A percentile compares a stretch with the other conserved stretches of the same genome.
These are phyloP conservation scores for Bimuria novae-zelandiae DNA, from an alignment of 2,329 filamentous ascomycete species.

Conservation along the genomic window DNA sequence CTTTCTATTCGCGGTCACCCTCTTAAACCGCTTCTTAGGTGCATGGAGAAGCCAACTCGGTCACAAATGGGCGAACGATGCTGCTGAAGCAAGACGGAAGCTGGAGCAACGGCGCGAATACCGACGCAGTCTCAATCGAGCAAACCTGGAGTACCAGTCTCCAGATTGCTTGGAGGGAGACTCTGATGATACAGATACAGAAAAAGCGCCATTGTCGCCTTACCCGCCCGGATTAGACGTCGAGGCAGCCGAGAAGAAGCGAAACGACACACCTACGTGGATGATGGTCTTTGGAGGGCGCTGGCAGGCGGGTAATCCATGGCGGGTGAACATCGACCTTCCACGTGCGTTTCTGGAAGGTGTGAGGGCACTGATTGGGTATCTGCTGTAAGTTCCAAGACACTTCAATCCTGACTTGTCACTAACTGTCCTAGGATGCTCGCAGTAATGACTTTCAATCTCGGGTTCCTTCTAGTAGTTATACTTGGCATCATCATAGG, in stretches of 20 bases:
- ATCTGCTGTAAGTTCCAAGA: neutral
- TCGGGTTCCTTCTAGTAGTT: neutral
- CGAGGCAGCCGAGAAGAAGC: neutral
- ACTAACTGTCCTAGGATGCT: slow-evolving; percentile 3
- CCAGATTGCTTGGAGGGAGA: neutral
- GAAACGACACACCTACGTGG: neutral
- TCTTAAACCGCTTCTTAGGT: slow-evolving; percentile 5
- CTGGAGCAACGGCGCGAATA: neutral
- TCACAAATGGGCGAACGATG: slow-evolving; percentile 6
- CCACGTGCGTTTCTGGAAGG: slow-evolving; percentile 4
- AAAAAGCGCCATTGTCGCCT: slow-evolving; percentile 1
- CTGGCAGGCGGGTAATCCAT: slow-evolving; percentile 2
- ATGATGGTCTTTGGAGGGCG: slow-evolving; percentile 3
- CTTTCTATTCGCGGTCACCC: slow-evolving; percentile 1
- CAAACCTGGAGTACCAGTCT: neutral
- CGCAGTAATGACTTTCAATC: slow-evolving; percentile 4
- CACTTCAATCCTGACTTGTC: too few species aligned
- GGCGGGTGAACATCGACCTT: neutral
- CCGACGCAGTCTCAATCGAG: neutral
- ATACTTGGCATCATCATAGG: slow-evolving; percentile 1
- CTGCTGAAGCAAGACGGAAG: neutral
- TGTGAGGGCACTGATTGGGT: slow-evolving; percentile 1
- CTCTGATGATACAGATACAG: neutral
- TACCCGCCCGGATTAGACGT: neutral
- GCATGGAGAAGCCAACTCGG: slow-evolving; percentile 7